Conservation (phyloP, 257 asterid species). For the Plectranthus barbatus region DNA sequence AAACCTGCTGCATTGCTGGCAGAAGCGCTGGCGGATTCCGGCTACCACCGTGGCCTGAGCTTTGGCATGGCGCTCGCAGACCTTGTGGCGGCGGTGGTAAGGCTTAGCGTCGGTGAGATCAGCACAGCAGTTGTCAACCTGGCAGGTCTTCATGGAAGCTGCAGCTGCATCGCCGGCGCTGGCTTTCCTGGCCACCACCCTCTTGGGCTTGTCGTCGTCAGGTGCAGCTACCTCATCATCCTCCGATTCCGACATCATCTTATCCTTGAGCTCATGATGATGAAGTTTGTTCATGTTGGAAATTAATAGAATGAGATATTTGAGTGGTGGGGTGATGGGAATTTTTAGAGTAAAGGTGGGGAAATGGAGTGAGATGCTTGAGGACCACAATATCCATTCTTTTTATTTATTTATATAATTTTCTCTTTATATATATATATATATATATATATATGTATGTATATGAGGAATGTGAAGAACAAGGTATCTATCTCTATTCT, state of each 20-base stretch:
- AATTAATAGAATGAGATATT: background rate
- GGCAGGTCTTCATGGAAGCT: slow-evolving; percentile 42
- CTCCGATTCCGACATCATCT: slow-evolving; percentile 14
- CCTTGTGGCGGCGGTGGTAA: slow-evolving; percentile 64
- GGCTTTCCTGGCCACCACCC: no score
- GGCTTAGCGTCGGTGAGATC: slow-evolving; percentile 51
- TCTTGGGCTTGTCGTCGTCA: slow-evolving; percentile 39
- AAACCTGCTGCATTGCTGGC: slow-evolving; percentile 91
- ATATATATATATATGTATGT: background rate
- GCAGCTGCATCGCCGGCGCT: background rate
- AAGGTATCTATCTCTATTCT: slow-evolving; percentile 7
- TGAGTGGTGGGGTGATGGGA: slow-evolving; percentile 44
- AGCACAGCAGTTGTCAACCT: slow-evolving; percentile 49
- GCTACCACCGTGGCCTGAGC: slow-evolving; percentile 49
- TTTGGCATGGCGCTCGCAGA: slow-evolving; percentile 61
- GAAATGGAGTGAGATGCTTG: slow-evolving; percentile 36
- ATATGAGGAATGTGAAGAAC: slow-evolving; percentile 12
- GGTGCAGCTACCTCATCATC: slow-evolving; percentile 12
- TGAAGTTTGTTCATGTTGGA: slow-evolving; percentile 1
- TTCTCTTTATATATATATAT: background rate
- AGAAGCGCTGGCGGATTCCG: slow-evolving; percentile 70
- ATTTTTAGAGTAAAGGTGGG: slow-evolving; percentile 25
- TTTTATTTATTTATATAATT: background rate
- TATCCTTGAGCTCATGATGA: background rate
- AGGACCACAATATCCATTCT: slow-evolving; percentile 48